Base-by-base conservation (phyloP, 495 filamentous ascomycete genomes). In the Penicillium canariense region DNA sequence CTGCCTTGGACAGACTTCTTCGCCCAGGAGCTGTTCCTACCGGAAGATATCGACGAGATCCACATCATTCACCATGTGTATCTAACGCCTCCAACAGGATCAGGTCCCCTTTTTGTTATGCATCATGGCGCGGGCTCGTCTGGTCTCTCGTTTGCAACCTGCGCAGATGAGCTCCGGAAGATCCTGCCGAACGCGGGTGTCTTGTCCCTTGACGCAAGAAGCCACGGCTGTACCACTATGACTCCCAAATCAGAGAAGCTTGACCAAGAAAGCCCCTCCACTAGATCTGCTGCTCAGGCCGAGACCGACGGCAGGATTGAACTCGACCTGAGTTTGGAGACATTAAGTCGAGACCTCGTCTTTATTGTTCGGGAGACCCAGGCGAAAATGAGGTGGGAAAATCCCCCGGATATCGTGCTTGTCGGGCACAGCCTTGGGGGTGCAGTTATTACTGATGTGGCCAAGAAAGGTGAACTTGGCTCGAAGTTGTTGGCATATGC, bases 361-460 rank as follows among this genome's bases (percentile, higher is more conserved):
- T 74, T 80, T 49, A 85, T 91, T 26, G 74, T 97, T 51, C 67
- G 76, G 15, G 74, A 87, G 49, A 86, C 87, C 0, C 76, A 84
- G 50, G 48, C 66, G 8, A 71, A 78, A 52, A 85, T 93, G 80
- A 72, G 70, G 50, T 96, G 92, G 92, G 63, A 80, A 2, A 74
- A 72, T 25, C 63, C 91, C 2, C 94, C 94, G 3, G 83, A 87
- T 38, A 69, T 94, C 11, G 70, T 97, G 17, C 79, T 97, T 0
- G 84, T 99, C 4, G 94, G 94, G n/a, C 94, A 99, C 72, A 94
- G 89, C 40, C 79, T 99, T 1, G 94, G 94, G 27, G 94, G 95
- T n/a, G 91, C 94, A 22, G 90, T 99, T 2, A 87, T 97, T 17
- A 93, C 89, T 3, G 84, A 97, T 57, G 78, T 93, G 22, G 91